A percentile compares a stretch with the other conserved stretches of the same genome.
Conservation (phyloP, 805 yeast genomes). For the Ogataea thermomethanolica region DNA sequence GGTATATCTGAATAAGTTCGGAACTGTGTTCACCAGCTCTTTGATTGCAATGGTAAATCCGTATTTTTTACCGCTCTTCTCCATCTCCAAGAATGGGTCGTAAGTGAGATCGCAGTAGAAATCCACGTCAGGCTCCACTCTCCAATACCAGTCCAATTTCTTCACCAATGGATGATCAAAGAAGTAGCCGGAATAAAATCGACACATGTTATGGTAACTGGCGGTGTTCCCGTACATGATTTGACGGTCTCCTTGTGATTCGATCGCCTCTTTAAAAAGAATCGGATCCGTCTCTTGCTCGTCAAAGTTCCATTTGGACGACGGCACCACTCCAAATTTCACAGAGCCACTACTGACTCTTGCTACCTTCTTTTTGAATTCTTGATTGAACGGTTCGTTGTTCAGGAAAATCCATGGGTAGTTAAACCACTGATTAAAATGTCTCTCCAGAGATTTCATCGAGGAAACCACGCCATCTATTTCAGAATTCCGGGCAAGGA, state of each 20-base stretch:
- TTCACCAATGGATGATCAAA: constrained; percentile 72
- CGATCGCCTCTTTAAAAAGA: constrained; percentile 53
- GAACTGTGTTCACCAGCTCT: constrained; percentile 79
- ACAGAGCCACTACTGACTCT: constrained; percentile 56
- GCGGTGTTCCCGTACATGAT: constrained; percentile 80
- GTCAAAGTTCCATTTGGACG: constrained; percentile 69
- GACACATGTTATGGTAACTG: constrained; percentile 91
- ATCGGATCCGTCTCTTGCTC: constrained; percentile 34
- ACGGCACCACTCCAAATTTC: constrained; percentile 66
- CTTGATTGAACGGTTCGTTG: constrained; percentile 66
- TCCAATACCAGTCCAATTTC: constrained; percentile 88
- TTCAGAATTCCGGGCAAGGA: constrained; percentile 80
- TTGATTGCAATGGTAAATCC: constrained; percentile 80
- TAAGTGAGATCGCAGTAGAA: constrained; percentile 88
- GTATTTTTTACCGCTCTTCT: constrained; percentile 60
- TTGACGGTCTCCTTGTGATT: constrained; percentile 76
- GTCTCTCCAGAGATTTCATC: constrained; percentile 74
- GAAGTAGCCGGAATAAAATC: constrained; percentile 84
- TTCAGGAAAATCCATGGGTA: constrained; percentile 92
- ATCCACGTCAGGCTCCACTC: constrained; percentile 91
- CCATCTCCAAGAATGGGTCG: constrained; percentile 88
- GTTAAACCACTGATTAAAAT: constrained; percentile 89
- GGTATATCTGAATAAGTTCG: constrained; percentile 74
- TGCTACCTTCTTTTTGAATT: constrained; percentile 54
- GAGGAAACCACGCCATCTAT: constrained; percentile 71